phyloP scores from a whole-genome alignment of 306 rosid species.

The Lablab purpureus region DNA sequence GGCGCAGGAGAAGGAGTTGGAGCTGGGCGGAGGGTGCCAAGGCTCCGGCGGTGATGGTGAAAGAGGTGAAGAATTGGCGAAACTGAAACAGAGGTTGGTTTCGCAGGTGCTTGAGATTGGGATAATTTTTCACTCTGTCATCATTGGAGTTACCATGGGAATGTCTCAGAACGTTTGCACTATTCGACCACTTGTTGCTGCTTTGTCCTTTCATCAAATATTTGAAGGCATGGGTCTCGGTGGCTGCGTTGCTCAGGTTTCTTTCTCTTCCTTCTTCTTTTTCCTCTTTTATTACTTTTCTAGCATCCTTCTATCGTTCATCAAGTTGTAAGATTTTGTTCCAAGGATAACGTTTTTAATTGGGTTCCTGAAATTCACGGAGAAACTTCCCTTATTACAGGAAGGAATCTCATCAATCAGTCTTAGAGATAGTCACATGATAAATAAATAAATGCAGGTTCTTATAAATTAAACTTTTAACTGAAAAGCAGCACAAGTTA shows the following conservation, averaged over 20 bases:
- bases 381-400: background rate
- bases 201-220: slow-evolving; percentile 92
- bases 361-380: background rate
- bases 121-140: slow-evolving; percentile 91
- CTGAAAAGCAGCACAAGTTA: background rate
- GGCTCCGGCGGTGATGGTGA: slow-evolving; percentile 13
- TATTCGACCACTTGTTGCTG: slow-evolving; percentile 81
- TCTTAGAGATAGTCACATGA: background rate
- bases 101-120: slow-evolving; percentile 92
- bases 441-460: background rate
- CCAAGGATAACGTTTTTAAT: background rate
- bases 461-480: background rate
- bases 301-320: background rate
- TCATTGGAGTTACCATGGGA: slow-evolving; percentile 91
- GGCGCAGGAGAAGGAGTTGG: slow-evolving; percentile 51
- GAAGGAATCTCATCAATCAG: background rate
- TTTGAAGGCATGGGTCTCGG: slow-evolving; percentile 99
- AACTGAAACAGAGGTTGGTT: slow-evolving; percentile 80
- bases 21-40: slow-evolving; percentile 21
- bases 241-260: slow-evolving; percentile 96
- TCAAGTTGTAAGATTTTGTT: too few species aligned
- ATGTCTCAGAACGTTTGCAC: slow-evolving; percentile 98
- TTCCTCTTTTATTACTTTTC: background rate
- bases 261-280: background rate
- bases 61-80: slow-evolving; percentile 57